Percentiles rank a stretch among this genome's conserved stretches.
phyloP scores from a whole-genome alignment of 148 eudicot genomes.

The Rhododendron kiyosumense region DNA sequence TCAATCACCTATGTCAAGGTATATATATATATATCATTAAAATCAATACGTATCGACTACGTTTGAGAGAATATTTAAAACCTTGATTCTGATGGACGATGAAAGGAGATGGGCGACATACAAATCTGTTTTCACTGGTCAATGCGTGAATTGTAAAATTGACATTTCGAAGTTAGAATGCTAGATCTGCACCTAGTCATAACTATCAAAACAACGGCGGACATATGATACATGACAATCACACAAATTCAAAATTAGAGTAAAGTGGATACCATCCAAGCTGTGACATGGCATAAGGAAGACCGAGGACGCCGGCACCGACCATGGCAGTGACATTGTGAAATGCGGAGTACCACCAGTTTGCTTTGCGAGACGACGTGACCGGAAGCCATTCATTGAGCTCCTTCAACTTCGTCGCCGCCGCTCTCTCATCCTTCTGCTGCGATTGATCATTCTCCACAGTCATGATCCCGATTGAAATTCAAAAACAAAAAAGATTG shows the following conservation, averaged over 20 bases:
- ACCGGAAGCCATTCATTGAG: conserved; percentile 45
- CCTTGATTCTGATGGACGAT: not conserved
- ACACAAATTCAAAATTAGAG: no score
- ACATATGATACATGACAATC: no score
- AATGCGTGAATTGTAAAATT: no score
- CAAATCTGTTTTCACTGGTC: not conserved
- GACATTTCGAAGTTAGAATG: no score
- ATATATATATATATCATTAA: no score
- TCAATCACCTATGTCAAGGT: not conserved
- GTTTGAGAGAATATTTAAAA: not conserved
- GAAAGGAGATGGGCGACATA: not conserved
- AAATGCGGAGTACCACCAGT: conserved; percentile 41
- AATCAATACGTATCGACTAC: not conserved
- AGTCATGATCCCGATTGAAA: not conserved
- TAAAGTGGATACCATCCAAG: conserved; percentile 41
- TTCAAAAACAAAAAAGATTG: no score
- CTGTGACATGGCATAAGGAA: conserved; percentile 57
- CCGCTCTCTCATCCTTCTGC: not conserved
- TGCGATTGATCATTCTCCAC: not conserved
- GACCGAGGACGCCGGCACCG: conserved; percentile 10
- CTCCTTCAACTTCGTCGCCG: not conserved
- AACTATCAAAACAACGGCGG: no score
- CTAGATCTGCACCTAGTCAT: no score
- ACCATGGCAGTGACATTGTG: conserved; percentile 50
- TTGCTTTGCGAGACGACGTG: conserved; percentile 31